phyloP scores from a whole-genome alignment of 805 yeast species.

The Citeromyces nyonsensis region DNA sequence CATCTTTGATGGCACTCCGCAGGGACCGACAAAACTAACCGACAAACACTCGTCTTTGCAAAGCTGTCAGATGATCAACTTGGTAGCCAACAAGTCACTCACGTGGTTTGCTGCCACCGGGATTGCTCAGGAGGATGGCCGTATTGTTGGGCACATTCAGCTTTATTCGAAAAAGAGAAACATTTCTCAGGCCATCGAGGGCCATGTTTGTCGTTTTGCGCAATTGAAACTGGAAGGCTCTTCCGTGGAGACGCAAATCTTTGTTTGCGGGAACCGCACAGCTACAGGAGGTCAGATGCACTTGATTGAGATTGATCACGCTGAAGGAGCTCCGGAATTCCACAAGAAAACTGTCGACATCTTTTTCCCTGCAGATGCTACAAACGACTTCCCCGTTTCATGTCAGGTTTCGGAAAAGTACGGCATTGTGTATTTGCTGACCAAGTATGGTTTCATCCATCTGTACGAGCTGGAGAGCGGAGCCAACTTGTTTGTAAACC shows the following conservation, averaged over 20 bases:
- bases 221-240: constrained; percentile 62
- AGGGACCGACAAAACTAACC: constrained; percentile 71
- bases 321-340: constrained; percentile 68
- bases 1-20: constrained; percentile 65
- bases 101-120: constrained; percentile 96
- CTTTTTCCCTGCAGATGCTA: constrained; percentile 93
- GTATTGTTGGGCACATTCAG: constrained; percentile 94
- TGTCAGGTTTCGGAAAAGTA: constrained; percentile 73
- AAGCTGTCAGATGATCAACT: constrained; percentile 80
- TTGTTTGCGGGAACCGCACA: constrained; percentile 84
- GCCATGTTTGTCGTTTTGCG: constrained; percentile 91
- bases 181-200: constrained; percentile 93
- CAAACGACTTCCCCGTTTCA: constrained; percentile 92
- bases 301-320: constrained; percentile 92
- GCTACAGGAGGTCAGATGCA: constrained; percentile 78
- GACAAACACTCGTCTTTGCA: constrained; percentile 69
- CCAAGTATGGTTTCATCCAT: constrained; percentile 94
- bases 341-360: constrained; percentile 83
- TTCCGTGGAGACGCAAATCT: constrained; percentile 64
- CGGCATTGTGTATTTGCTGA: constrained; percentile 79
- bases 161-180: constrained; percentile 77
- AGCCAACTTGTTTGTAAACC: constrained; percentile 81
- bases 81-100: constrained; percentile 62
- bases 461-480: constrained; percentile 90
- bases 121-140: constrained; percentile 83